Percentiles rank a stretch among this genome's conserved stretches.
These are phyloP conservation scores for Phytophthora cactorum DNA, from an alignment of 352 stramenopile genomes.

Conservation along the genomic window DNA sequence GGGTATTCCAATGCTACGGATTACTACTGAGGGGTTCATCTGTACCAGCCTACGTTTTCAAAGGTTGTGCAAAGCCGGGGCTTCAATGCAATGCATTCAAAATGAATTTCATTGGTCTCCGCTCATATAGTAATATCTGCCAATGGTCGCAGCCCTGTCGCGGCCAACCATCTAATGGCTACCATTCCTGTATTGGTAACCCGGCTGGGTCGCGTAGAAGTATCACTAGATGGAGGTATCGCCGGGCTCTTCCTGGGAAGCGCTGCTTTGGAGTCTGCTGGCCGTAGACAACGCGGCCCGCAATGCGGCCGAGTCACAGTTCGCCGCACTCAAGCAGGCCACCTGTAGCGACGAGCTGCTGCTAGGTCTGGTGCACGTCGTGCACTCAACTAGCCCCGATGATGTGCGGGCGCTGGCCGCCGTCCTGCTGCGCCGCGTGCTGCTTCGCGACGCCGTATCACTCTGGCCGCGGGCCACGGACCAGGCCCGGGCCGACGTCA, in stretches of 20 bases:
- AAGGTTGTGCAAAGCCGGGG: too few species aligned
- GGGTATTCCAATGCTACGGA: too few species aligned
- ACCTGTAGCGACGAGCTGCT: conserved; percentile 61
- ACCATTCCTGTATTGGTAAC: conserved; percentile 9
- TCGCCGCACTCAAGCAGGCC: conserved; percentile 67
- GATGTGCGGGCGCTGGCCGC: conserved; percentile 77
- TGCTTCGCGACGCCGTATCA: conserved; percentile 80
- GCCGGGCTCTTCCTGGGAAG: conserved; percentile 45
- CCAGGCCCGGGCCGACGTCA: conserved; percentile 51
- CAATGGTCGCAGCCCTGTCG: background rate
- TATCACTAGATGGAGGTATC: conserved; percentile 16
- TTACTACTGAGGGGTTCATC: too few species aligned
- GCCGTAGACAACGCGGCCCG: conserved; percentile 74
- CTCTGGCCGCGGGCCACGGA: conserved; percentile 73
- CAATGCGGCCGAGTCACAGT: conserved; percentile 68
- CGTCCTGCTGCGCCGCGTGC: conserved; percentile 75
- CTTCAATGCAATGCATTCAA: background rate
- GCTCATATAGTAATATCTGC: background rate
- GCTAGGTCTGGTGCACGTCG: conserved; percentile 55
- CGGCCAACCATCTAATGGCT: conserved; percentile 12
- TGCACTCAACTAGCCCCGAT: conserved; percentile 64
- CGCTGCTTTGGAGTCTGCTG: conserved; percentile 77
- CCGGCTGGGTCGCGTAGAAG: background rate
- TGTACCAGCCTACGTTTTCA: too few species aligned
- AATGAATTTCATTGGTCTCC: background rate